Conservation (phyloP, 2,329 filamentous ascomycete genomes). For the Penicillium sp. region DNA sequence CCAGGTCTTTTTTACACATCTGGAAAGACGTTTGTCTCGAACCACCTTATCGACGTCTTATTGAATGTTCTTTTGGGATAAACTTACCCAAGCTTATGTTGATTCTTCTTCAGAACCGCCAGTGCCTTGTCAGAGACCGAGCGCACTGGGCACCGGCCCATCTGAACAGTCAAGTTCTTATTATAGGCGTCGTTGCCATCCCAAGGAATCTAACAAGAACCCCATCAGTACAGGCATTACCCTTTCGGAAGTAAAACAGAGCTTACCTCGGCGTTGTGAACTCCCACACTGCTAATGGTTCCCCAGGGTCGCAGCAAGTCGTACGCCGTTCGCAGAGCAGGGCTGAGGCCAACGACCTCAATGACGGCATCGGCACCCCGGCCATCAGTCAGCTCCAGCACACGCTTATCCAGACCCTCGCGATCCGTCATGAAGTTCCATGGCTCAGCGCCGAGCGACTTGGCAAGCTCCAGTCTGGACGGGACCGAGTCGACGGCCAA, state of each 20-base stretch:
- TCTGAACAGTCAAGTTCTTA: constrained; percentile 71
- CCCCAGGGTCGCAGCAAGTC: constrained; percentile 71
- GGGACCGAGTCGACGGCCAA: constrained; percentile 78
- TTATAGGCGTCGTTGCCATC: constrained; percentile 61
- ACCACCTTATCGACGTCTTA: not conserved
- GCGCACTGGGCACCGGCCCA: constrained; percentile 74
- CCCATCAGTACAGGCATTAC: constrained; percentile 20
- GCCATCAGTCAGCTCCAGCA: constrained; percentile 73
- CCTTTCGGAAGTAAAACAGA: not conserved
- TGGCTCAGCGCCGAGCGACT: constrained; percentile 73
- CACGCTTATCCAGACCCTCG: constrained; percentile 63
- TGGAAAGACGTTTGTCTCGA: not conserved
- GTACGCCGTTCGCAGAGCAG: constrained; percentile 68
- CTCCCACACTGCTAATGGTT: constrained; percentile 70
- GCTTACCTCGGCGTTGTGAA: constrained; percentile 68
- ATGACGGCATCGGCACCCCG: constrained; percentile 83
- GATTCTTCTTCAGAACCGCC: constrained; percentile 63
- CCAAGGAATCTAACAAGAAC: constrained; percentile 59
- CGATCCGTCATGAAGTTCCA: constrained; percentile 72
- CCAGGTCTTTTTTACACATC: not conserved
- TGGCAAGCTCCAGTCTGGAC: constrained; percentile 70
- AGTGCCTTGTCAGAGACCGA: constrained; percentile 67
- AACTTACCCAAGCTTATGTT: constrained; percentile 63
- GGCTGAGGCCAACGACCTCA: constrained; percentile 70
- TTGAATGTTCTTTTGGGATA: not conserved